Conservation (phyloP, 257 asterid genomes). For the Lithospermum erythrorhizon region DNA sequence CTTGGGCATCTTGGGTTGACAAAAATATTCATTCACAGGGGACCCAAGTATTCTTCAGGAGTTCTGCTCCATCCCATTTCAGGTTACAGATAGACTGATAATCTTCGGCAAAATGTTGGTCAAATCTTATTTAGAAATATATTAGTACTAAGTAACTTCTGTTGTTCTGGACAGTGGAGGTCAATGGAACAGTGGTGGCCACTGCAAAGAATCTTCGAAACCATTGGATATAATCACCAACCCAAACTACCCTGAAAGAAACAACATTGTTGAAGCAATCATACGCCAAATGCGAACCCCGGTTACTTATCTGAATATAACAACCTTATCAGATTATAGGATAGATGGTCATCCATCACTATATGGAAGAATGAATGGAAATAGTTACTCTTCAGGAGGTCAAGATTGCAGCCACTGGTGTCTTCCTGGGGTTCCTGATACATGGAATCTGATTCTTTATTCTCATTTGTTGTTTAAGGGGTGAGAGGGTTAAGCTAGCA, state of each 20-base stretch:
- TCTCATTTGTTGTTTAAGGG: conserved; percentile 25
- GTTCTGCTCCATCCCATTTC: conserved; percentile 95
- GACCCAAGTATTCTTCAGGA: conserved; percentile 75
- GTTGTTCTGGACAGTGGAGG: conserved; percentile 50
- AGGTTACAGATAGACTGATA: conserved; percentile 28
- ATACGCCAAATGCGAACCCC: conserved; percentile 59
- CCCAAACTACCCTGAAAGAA: conserved; percentile 38
- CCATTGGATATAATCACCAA: conserved; percentile 36
- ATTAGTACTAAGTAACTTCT: neutral
- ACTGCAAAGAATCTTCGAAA: conserved; percentile 62
- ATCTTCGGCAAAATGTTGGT: neutral
- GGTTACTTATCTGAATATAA: conserved; percentile 52
- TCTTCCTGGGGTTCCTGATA: conserved; percentile 94
- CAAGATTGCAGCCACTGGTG: conserved; percentile 99
- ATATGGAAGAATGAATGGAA: conserved; percentile 41
- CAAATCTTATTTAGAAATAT: neutral
- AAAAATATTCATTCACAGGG: conserved; percentile 47
- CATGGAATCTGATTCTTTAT: conserved; percentile 73
- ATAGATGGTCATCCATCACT: conserved; percentile 87
- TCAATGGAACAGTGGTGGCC: conserved; percentile 81
- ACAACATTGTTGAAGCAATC: conserved; percentile 44
- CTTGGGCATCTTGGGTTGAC: conserved; percentile 89
- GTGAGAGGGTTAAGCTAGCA: conserved; percentile 1
- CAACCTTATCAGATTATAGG: conserved; percentile 58
- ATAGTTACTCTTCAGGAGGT: conserved; percentile 21